Conservation (phyloP, 345 rosid genomes). For the Geranium rotundifolium region DNA sequence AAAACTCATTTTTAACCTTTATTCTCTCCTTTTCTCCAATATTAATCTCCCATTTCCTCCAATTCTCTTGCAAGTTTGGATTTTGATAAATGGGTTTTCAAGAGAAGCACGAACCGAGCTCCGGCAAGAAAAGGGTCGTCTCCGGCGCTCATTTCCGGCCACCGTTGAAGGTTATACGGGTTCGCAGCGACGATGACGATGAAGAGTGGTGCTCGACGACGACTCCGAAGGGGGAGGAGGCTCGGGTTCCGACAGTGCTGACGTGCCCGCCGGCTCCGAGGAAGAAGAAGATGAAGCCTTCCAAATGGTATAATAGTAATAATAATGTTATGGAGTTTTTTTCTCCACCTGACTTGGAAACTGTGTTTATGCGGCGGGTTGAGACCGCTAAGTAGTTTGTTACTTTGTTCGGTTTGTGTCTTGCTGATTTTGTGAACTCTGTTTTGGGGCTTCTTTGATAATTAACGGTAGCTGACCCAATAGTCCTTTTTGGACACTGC, state of each 20-base stretch:
- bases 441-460: background rate
- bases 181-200: constrained; percentile 8
- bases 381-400: constrained; percentile 30
- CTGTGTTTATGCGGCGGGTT: constrained; percentile 36
- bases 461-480: too few relatives aligned
- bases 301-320: background rate
- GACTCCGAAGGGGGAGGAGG: constrained; percentile 46
- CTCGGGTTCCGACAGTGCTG: constrained; percentile 33
- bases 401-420: background rate
- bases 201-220: constrained; percentile 28
- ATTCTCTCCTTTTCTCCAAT: constrained; percentile 1
- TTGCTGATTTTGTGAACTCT: too few relatives aligned
- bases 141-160: constrained; percentile 26
- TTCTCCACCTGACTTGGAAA: constrained; percentile 50
- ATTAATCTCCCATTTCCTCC: background rate
- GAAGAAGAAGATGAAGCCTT: constrained; percentile 42
- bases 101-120: background rate
- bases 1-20: background rate
- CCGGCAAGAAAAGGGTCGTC: constrained; percentile 20
- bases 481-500: too few relatives aligned
- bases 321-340: constrained; percentile 29
- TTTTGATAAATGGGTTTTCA: background rate
- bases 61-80: background rate
- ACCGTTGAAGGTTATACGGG: constrained; percentile 48
- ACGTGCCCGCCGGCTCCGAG: constrained; percentile 72